These are phyloP conservation scores for Penicillium sp. DNA, from an alignment of 2,329 filamentous ascomycete genomes.

Conservation along the genomic window DNA sequence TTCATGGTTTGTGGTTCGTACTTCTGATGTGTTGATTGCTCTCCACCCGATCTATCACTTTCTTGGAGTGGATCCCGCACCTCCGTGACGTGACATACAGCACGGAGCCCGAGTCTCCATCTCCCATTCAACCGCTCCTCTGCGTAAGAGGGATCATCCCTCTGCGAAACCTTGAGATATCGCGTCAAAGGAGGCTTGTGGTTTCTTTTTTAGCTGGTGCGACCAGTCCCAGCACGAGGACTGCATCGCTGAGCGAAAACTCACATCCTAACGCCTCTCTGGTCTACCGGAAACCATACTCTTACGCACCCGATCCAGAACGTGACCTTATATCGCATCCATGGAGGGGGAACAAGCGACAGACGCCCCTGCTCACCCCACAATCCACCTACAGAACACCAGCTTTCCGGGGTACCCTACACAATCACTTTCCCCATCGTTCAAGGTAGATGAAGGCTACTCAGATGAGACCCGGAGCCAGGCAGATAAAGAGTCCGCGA, in stretches of 20 bases:
- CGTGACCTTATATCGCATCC: slow-evolving; percentile 6
- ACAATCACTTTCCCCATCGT: slow-evolving; percentile 40
- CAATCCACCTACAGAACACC: slow-evolving; percentile 27
- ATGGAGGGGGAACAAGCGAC: slow-evolving; percentile 34
- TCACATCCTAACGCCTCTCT: neutral
- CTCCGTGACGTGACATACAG: slow-evolving; percentile 24
- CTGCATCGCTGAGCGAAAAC: neutral
- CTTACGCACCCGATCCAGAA: neutral
- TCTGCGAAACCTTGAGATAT: neutral
- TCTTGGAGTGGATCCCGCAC: slow-evolving; percentile 17
- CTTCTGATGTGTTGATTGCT: slow-evolving; percentile 5
- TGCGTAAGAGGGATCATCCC: neutral
- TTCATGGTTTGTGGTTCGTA: neutral
- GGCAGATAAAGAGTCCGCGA: slow-evolving; percentile 38
- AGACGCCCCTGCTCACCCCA: slow-evolving; percentile 23
- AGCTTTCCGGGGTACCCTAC: slow-evolving; percentile 30
- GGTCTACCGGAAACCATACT: neutral
- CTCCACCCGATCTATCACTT: slow-evolving; percentile 15
- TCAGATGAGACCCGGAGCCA: slow-evolving; percentile 68
- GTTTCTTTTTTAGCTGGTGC: neutral
- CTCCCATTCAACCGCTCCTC: slow-evolving; percentile 6
- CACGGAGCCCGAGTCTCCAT: slow-evolving; percentile 5
- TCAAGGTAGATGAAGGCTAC: slow-evolving; percentile 80
- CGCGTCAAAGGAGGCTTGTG: neutral
- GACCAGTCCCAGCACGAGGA: neutral